These are phyloP conservation scores for Conticribra guillardii DNA, from an alignment of 108 stramenopile species.

Conservation along the genomic window DNA sequence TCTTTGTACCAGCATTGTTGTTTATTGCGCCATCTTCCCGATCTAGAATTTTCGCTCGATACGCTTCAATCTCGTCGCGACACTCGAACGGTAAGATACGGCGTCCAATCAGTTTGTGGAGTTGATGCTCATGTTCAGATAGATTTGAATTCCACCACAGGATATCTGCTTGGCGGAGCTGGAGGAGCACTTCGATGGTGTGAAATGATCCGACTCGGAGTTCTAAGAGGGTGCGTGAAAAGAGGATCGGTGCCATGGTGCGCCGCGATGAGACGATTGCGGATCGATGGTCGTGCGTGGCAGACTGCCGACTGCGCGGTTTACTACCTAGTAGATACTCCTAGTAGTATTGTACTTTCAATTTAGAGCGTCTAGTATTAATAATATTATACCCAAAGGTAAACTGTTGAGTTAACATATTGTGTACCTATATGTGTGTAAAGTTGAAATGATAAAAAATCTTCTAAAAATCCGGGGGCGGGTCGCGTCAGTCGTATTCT, in stretches of 20 bases:
- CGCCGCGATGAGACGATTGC: neutral
- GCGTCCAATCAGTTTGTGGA: constrained; percentile 47
- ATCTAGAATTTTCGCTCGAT: constrained; percentile 16
- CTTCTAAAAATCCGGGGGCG: no score
- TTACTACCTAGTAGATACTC: no score
- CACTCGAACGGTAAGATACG: constrained; percentile 42
- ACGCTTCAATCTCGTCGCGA: constrained; percentile 40
- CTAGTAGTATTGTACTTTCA: no score
- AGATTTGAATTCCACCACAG: constrained; percentile 48
- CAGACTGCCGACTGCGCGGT: no score
- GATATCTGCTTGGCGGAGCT: constrained; percentile 46
- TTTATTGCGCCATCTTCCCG: neutral
- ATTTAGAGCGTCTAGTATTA: no score
- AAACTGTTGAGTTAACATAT: no score
- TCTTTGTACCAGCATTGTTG: neutral
- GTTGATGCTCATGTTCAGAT: constrained; percentile 35
- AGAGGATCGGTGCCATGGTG: constrained; percentile 29
- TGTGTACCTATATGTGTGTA: no score
- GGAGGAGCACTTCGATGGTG: constrained; percentile 53
- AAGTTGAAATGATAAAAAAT: no score
- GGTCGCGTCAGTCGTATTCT: no score
- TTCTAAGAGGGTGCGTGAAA: constrained; percentile 50
- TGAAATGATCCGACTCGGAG: constrained; percentile 51
- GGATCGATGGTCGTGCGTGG: neutral
- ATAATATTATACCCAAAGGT: no score